phyloP scores from a whole-genome alignment of 1,284 basidiomycete species.

The Apiotrichum brassicae region DNA sequence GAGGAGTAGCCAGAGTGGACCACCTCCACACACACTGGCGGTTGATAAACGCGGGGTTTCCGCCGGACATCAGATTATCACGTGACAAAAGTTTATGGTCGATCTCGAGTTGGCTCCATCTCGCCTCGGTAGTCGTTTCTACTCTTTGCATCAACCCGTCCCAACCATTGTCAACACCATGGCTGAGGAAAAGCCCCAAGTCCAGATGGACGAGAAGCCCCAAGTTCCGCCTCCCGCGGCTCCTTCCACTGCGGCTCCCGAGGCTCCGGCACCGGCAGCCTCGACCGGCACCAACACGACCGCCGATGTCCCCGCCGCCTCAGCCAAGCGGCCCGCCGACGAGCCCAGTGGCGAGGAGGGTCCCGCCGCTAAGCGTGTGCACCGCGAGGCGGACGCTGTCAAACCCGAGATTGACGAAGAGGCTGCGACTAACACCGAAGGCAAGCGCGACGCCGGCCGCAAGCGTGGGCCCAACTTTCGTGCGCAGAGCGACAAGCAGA shows the following conservation, averaged over 20 bases:
- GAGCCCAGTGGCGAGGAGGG: background rate
- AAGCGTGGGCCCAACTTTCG: background rate
- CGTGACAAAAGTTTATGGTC: background rate
- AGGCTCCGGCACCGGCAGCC: too few relatives aligned
- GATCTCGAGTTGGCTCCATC: too few relatives aligned
- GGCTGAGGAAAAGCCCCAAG: constrained; percentile 4
- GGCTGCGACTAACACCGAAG: constrained; percentile 15
- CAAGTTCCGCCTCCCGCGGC: background rate
- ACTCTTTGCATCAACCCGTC: too few relatives aligned
- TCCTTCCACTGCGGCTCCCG: background rate
- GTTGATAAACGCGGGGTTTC: too few relatives aligned
- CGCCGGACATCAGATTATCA: too few relatives aligned
- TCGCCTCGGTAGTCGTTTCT: too few relatives aligned
- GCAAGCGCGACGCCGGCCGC: background rate
- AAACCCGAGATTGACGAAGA: constrained; percentile 9
- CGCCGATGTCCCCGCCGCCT: too few relatives aligned
- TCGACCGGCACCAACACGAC: too few relatives aligned
- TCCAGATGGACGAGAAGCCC: background rate
- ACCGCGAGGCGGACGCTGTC: background rate
- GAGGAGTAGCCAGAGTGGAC: too few relatives aligned
- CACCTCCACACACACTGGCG: background rate
- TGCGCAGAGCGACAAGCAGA: constrained; percentile 4
- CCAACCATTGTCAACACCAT: background rate
- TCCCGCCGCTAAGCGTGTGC: background rate
- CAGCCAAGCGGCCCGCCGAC: too few relatives aligned